Evolutionary conservation across 805 yeast genomes (phyloP).

Genomic region (Geotrichum ghanense): DNA sequence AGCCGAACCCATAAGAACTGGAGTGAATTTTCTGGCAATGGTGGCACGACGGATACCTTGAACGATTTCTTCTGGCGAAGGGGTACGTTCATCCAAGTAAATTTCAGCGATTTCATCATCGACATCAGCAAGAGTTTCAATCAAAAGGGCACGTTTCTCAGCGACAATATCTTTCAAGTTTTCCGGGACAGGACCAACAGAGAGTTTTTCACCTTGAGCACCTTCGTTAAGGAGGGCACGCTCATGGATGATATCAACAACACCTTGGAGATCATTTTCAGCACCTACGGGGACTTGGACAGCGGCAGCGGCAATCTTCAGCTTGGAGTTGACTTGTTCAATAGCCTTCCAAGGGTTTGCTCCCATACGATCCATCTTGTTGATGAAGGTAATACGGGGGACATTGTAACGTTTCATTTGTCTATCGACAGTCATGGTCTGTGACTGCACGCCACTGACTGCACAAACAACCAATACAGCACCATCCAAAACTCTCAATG

Average conservation of each 20-base stretch:
- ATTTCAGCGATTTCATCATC: conserved; percentile 96
- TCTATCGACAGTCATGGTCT: conserved; percentile 96
- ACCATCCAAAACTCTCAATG: conserved; percentile 95
- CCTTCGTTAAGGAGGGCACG: conserved; percentile 87
- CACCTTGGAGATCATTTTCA: conserved; percentile 76
- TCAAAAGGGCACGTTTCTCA: conserved; percentile 74
- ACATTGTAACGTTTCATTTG: conserved; percentile 98
- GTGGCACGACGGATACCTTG: conserved; percentile 90
- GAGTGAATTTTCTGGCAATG: conserved; percentile 90
- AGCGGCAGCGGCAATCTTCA: conserved; percentile 93
- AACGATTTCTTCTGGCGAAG: conserved; percentile 72
- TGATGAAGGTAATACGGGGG: conserved; percentile 91
- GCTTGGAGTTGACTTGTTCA: conserved; percentile 77
- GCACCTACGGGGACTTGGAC: conserved; percentile 96
- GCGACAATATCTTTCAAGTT: conserved; percentile 73
- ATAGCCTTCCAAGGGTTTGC: conserved; percentile 94
- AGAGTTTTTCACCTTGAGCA: conserved; percentile 71
- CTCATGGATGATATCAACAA: conserved; percentile 80
- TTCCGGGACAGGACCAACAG: conserved; percentile 58
- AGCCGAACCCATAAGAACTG: conserved; percentile 99
- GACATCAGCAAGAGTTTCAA: conserved; percentile 94
- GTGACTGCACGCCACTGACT: conserved; percentile 96
- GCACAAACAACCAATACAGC: conserved; percentile 98
- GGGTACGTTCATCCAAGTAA: conserved; percentile 81
- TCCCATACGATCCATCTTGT: conserved; percentile 99